Evolutionary conservation across 108 stramenopile species (phyloP), one percentile per base, ranked within the genome.

Genomic region (Discostella stelligeroides): DNA sequence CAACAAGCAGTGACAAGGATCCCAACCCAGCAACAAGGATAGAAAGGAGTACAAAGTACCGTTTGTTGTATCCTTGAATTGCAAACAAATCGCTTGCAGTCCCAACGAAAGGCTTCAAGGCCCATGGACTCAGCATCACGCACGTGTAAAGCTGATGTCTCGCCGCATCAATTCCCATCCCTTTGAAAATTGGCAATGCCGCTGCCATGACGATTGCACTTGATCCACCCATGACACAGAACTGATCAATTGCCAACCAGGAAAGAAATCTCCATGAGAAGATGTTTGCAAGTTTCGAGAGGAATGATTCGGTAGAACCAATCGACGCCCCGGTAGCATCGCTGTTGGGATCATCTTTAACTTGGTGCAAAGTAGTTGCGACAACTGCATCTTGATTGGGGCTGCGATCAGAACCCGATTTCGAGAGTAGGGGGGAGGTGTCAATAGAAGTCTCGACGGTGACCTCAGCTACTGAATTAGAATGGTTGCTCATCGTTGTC

Each of bases 41-140:
- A 13, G 80, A 81, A 38, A 48, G 76, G 0, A 76, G 15, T 6
- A 63, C 80, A 10, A 81, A 60, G 42, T 76, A 81, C n/a, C n/a
- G n/a, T n/a, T n/a, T n/a, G n/a, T n/a, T n/a, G n/a, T n/a, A n/a
- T n/a, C n/a, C n/a, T n/a, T 41, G 23, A 46, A 81, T 81, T 21
- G 75, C 70, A 28, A 37, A 56, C 15, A 56, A 28, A 29, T 56
- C 55, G 14, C 55, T 66, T 0, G 74, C 69, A 29, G 75, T 75
- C 4, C 80, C 80, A 54, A 81, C 72, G 43, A 81, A 81, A 25
- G 80, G 80, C 70, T 81, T 81, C 75, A 81, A 71, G 0, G 80
- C 80, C 53, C 61, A 81, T 0, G 80, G 75, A 49, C 70, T 71
- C n/a, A 64, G 47, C 20, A 76, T 72, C 70, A 76, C 53, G 0